Base-by-base conservation (phyloP, 2,329 filamentous ascomycete genomes). In the Hymenotorrendiella dingleyae region DNA sequence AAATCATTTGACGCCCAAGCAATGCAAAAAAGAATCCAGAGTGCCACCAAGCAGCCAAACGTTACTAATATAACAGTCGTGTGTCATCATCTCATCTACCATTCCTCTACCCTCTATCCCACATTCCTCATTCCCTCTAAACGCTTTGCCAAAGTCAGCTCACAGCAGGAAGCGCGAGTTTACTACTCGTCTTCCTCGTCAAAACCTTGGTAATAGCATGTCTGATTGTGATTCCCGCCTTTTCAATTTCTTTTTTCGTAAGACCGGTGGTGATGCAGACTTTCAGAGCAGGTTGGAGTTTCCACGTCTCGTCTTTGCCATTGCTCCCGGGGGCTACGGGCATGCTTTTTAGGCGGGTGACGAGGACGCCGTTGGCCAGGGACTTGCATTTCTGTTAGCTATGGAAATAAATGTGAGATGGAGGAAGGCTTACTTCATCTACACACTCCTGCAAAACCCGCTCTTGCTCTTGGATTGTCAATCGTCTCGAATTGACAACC, bases 141-240 rank as follows among this genome's bases (percentile, higher is more conserved):
- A n/a, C n/a, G n/a, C n/a, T n/a, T n/a, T n/a, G n/a, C n/a, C n/a
- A n/a, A n/a, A 12, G 17, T 14, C 4, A 30, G 17, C 11, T 30
- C 12, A 23, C 21, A 37, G n/a, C 52, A 9, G 65, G 62, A 26
- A 70, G 40, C 17, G 48, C 51, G 19, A 61, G 58, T 54, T 70
- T 70, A 48, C 66, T 68, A 58, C 69, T 78, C 21, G 70, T 65
- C 62, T 80, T 82, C 48, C 76, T 71, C 16, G 76, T 79, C 74
- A 98, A 80, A 48, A 97, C 80, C 68, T 95, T 96, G 39, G 90
- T 94, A 53, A 97, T 86, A 11, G 93, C 91, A 67, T 96, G 90
- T 47, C 91, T 76, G 54, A 98, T 90, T 8, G 78, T 82, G 6
- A 83, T 80, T 11, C 90, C 93, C 0, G 93, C 88, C 71, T 94